Evolutionary conservation across 116 monocot genomes (phyloP), one percentile per base, ranked within the genome.

Genomic region (Thalassia testudinum): DNA sequence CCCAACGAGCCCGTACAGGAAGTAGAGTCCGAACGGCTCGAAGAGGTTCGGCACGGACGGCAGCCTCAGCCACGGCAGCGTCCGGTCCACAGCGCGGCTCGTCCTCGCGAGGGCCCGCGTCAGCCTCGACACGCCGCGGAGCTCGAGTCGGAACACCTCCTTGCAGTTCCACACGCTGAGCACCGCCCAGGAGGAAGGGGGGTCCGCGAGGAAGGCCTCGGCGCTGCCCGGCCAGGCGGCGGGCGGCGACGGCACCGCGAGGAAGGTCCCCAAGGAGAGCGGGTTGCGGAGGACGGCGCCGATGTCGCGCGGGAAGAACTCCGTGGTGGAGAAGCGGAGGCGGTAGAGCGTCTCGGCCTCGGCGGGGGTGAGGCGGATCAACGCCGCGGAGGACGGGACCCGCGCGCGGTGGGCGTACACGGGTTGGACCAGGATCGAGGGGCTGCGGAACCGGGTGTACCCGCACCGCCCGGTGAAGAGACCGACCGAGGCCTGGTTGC

Each of bases 291-390:
- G 71, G 20, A 95, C 69, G 64, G 70, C 65, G 62, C 81, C 87
- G 47, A 95, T 81, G 75, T 95, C 93, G 44, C 72, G 68, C 57
- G 93, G 87, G 73, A 87, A 95, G 72, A 95, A 95, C 65, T 95
- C 93, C 23, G 66, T 66, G 34, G 72, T 56, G 51, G 88, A 59
- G 77, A 87, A 79, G 26, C 66, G 65, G 42, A 49, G 56, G 34
- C 68, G 75, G 74, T 95, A 95, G 34, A 95, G 72, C 25, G 38
- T 0, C 53, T 70, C 81, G 18, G 93, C 87, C 27, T 87, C 87
- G 49, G 55, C 25, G 12, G 59, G 8, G 13, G 66, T 34, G 48
- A 95, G 57, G n/a, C n/a, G n/a, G 53, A 81, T 0, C 60, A 87
- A 24, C 44, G 73, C 28, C 42, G 58, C 62, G 13, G 40, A 52